Conservation (phyloP, 1,284 basidiomycete genomes). For the Phylloporus sp. region DNA sequence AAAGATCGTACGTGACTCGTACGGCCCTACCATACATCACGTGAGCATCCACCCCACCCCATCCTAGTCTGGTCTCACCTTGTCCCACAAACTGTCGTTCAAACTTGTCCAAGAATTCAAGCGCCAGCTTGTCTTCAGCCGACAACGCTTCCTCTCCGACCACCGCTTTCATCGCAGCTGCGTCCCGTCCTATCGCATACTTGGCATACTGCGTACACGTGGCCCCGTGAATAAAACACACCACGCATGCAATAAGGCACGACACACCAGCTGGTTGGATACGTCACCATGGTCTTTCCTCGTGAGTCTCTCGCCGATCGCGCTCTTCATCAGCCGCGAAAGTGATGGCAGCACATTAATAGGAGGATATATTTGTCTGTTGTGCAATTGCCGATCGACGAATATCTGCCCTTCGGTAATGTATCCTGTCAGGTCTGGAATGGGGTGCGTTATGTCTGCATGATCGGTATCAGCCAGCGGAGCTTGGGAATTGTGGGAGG, state of each 20-base stretch:
- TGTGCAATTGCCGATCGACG: constrained; percentile 94
- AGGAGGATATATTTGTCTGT: constrained; percentile 98
- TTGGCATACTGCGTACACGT: constrained; percentile 81
- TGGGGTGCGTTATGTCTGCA: constrained; percentile 98
- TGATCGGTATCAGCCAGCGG: constrained; percentile 30
- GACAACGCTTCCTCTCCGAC: constrained; percentile 98
- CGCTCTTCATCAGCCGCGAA: constrained; percentile 99
- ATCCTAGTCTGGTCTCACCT: constrained; percentile 49
- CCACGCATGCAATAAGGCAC: constrained; percentile 29
- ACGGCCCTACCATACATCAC: constrained; percentile 64
- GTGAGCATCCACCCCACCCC: constrained; percentile 7
- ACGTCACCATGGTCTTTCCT: constrained; percentile 99
- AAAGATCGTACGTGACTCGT: constrained; percentile 96
- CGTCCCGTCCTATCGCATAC: constrained; percentile 97
- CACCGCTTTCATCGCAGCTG: constrained; percentile 99
- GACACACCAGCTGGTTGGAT: constrained; percentile 89
- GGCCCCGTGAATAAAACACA: constrained; percentile 22
- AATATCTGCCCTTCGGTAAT: constrained; percentile 99
- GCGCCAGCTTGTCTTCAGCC: constrained; percentile 89
- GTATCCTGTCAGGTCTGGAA: constrained; percentile 99
- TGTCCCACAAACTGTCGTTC: constrained; percentile 95
- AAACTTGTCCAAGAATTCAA: constrained; percentile 95
- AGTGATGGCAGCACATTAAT: constrained; percentile 99
- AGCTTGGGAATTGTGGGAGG: constrained; percentile 26
- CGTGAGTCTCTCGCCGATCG: constrained; percentile 97